These are phyloP conservation scores for Drosera spatulata DNA, from an alignment of 179 eudicot genomes.

Conservation along the genomic window DNA sequence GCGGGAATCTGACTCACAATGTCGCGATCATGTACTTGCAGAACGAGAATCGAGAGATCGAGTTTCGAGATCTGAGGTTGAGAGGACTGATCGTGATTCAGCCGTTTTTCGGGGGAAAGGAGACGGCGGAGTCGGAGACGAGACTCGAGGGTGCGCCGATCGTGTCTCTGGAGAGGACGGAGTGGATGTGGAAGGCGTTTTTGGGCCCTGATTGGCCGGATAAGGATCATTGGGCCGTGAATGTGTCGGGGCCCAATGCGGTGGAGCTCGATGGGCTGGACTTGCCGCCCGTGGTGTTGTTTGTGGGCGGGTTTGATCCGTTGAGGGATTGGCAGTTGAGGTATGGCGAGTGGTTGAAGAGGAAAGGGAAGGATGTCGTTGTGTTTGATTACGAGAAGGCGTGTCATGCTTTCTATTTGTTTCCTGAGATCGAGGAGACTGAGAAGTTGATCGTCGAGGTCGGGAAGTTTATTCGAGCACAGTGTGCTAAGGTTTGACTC, in stretches of 20 bases:
- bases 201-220: slow-evolving; percentile 20
- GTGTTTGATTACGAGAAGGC: slow-evolving; percentile 48
- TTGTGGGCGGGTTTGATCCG: slow-evolving; percentile 70
- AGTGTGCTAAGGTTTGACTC: too few species aligned
- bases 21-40: slow-evolving; percentile 13
- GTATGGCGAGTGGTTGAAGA: slow-evolving; percentile 57
- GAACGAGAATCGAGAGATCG: slow-evolving; percentile 3
- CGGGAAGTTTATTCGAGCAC: slow-evolving; percentile 22
- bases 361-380: slow-evolving; percentile 35
- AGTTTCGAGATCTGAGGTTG: slow-evolving; percentile 24
- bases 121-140: slow-evolving; percentile 33
- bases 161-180: slow-evolving; percentile 29
- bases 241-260: slow-evolving; percentile 71
- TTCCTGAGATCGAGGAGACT: slow-evolving; percentile 57
- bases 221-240: slow-evolving; percentile 46
- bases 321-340: slow-evolving; percentile 73
- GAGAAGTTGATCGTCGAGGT: slow-evolving; percentile 27
- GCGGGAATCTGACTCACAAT: slow-evolving; percentile 48
- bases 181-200: slow-evolving; percentile 67
- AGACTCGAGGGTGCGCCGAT: slow-evolving; percentile 23
- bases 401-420: slow-evolving; percentile 58
- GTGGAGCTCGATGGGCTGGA: slow-evolving; percentile 29
- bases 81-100: slow-evolving; percentile 54
- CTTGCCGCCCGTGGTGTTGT: slow-evolving; percentile 48
- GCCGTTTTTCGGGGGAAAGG: slow-evolving; percentile 76